phyloP scores from a whole-genome alignment of 139 green algal genomes.

The Coelastrella sp. region DNA sequence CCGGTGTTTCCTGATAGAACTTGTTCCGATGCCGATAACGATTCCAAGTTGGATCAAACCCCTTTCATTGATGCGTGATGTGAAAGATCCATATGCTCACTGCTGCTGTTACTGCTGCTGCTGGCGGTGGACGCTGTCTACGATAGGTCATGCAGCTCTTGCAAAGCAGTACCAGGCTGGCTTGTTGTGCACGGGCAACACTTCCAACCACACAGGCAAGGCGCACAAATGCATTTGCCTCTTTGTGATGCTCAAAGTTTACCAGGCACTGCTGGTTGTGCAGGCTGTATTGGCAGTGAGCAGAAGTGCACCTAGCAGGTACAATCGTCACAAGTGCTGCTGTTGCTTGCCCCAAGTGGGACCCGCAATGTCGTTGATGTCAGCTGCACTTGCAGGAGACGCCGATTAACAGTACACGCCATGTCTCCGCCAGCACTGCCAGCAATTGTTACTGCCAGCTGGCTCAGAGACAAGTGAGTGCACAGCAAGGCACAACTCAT shows the following conservation, averaged over 20 bases:
- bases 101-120: no score
- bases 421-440: conserved; percentile 30
- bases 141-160: neutral
- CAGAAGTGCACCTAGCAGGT: neutral
- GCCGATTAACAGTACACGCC: neutral
- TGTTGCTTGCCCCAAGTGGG: neutral
- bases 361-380: neutral
- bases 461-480: conserved; percentile 63
- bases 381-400: neutral
- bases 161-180: neutral
- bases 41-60: no score
- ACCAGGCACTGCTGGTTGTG: neutral
- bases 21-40: no score
- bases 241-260: neutral
- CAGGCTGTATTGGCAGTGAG: neutral
- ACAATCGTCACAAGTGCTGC: neutral
- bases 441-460: conserved; percentile 62
- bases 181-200: neutral
- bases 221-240: neutral
- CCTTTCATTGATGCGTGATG: no score
- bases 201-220: neutral
- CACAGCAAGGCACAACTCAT: neutral
- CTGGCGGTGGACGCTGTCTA: neutral
- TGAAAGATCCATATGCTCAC: no score
- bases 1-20: no score